Percentiles rank a stretch among this genome's conserved stretches.
Evolutionary conservation across 768 basidiomycete species (phyloP).

Genomic region (Kwoniella sp.): DNA sequence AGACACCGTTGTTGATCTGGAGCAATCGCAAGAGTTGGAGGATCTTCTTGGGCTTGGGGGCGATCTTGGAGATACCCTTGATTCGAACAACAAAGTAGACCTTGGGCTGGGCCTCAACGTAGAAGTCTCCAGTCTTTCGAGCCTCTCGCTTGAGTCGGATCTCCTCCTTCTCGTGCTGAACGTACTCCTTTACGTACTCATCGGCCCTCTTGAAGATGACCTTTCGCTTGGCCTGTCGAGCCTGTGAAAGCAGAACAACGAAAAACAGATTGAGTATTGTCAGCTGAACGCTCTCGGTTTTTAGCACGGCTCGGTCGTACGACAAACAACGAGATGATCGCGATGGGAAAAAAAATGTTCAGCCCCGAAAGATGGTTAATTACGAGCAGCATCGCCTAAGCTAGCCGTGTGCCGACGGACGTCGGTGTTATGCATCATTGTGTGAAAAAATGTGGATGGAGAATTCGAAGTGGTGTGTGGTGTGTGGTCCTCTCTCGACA

Average conservation of each 20-base stretch:
- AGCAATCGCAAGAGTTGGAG: constrained; percentile 96
- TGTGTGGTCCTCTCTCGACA: neutral
- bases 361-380: constrained; percentile 97
- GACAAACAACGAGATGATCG: neutral
- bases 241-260: constrained; percentile 60
- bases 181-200: constrained; percentile 95
- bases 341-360: constrained; percentile 57
- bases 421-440: constrained; percentile 79
- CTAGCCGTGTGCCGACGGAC: constrained; percentile 69
- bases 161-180: constrained; percentile 89
- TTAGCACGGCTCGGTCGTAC: neutral
- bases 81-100: constrained; percentile 97
- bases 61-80: constrained; percentile 99
- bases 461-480: constrained; percentile 4
- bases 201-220: constrained; percentile 99
- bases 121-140: constrained; percentile 89
- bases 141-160: constrained; percentile 92
- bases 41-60: constrained; percentile 99
- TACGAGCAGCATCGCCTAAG: constrained; percentile 69
- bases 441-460: constrained; percentile 10
- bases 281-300: neutral
- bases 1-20: constrained; percentile 99
- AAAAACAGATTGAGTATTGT: neutral
- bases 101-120: constrained; percentile 94
- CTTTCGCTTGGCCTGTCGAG: constrained; percentile 85